phyloP scores from a whole-genome alignment of 495 filamentous ascomycete genomes.

The Penicillium subrubescens region DNA sequence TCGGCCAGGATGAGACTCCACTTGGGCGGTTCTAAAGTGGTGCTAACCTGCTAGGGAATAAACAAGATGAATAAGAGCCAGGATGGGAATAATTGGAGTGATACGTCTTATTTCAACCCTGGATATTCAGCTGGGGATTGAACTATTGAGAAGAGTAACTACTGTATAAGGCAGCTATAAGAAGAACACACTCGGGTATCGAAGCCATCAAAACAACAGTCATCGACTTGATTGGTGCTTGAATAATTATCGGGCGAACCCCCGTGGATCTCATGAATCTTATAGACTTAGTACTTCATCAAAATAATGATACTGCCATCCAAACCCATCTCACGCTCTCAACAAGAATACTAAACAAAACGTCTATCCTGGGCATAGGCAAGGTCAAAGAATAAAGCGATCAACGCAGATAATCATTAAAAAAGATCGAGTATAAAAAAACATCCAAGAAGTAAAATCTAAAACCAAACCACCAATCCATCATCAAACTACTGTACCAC shows the following conservation, averaged over 20 bases:
- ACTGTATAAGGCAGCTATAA: too few relatives aligned
- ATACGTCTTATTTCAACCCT: slow-evolving; percentile 1
- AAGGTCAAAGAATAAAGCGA: neutral
- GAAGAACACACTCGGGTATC: neutral
- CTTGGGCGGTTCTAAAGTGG: slow-evolving; percentile 16
- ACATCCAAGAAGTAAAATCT: slow-evolving; percentile 3
- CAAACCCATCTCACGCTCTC: neutral
- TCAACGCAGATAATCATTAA: neutral
- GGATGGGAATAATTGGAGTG: neutral
- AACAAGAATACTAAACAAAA: neutral
- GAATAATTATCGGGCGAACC: neutral
- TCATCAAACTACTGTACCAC: slow-evolving; percentile 3
- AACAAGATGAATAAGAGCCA: neutral
- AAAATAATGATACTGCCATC: neutral
- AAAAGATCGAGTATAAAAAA: neutral
- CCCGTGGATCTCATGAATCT: neutral
- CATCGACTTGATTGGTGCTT: neutral
- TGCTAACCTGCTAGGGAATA: neutral
- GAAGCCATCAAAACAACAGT: neutral
- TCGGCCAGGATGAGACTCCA: slow-evolving; percentile 13
- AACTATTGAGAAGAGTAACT: neutral
- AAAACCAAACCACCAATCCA: slow-evolving; percentile 3
- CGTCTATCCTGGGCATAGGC: neutral
- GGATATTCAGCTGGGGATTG: neutral
- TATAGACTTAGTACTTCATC: neutral